Conservation (phyloP, 2,329 filamentous ascomycete species). For the Aspergillus latus region DNA sequence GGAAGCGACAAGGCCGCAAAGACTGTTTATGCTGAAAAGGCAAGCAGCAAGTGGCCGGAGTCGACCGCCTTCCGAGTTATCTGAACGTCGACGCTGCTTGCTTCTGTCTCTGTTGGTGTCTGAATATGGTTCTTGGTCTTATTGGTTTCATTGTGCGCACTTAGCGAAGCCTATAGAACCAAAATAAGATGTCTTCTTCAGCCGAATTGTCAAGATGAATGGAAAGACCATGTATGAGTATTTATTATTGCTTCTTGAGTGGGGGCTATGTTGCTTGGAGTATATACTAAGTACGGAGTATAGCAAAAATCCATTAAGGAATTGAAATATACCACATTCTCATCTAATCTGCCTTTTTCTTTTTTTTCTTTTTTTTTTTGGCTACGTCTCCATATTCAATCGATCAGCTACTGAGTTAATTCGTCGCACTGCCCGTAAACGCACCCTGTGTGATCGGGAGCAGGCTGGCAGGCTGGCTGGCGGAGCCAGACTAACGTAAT, state of each 20-base stretch:
- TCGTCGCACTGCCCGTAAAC: too few species aligned
- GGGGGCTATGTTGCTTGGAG: constrained; percentile 9
- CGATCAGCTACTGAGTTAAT: too few species aligned
- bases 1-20: constrained; percentile 51
- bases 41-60: constrained; percentile 42
- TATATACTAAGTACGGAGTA: constrained; percentile 24
- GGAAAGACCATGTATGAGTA: constrained; percentile 10
- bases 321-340: not conserved
- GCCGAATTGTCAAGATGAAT: not conserved
- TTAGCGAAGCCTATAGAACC: constrained; percentile 9
- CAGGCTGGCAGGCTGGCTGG: too few species aligned
- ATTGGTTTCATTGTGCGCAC: constrained; percentile 6
- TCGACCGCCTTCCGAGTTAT: constrained; percentile 38
- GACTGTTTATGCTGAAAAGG: constrained; percentile 49
- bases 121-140: not conserved
- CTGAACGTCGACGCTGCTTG: constrained; percentile 15
- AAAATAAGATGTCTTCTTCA: not conserved
- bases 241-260: not conserved
- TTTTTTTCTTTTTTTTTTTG: too few species aligned
- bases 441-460: too few species aligned
- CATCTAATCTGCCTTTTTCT: too few species aligned
- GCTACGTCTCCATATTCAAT: not conserved
- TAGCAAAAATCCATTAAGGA: constrained; percentile 7
- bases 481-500: too few species aligned
- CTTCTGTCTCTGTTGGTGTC: constrained; percentile 3